Evolutionary conservation across 139 green algal species (phyloP).

Genomic region (Zygnema cylindricum): DNA sequence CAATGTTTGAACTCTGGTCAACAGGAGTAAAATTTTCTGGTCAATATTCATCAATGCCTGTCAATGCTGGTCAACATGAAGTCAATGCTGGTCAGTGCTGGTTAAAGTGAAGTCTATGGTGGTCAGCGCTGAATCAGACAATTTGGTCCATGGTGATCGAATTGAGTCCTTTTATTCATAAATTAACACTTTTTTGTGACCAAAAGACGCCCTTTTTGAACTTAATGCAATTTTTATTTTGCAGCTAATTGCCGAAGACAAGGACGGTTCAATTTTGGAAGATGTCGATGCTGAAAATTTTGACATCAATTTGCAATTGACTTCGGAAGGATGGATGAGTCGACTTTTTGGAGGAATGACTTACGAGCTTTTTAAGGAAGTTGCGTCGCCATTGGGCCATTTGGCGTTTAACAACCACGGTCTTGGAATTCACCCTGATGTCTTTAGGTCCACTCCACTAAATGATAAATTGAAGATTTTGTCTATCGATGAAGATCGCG

Average conservation of each 20-base stretch:
- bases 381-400: too few species aligned
- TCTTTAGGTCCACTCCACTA: conserved; percentile 18
- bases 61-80: too few species aligned
- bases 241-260: conserved; percentile 34
- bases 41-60: too few species aligned
- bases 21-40: too few species aligned
- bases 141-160: not conserved
- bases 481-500: conserved; percentile 46
- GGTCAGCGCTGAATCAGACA: not conserved
- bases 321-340: conserved; percentile 31
- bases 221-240: too few species aligned
- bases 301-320: conserved; percentile 48
- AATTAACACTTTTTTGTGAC: too few species aligned
- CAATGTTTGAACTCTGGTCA: too few species aligned
- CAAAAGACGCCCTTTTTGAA: too few species aligned
- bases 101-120: too few species aligned
- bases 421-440: conserved; percentile 42
- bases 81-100: too few species aligned
- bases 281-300: conserved; percentile 50
- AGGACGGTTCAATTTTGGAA: not conserved
- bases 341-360: conserved; percentile 35
- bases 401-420: conserved; percentile 59
- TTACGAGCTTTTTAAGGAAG: conserved; percentile 49
- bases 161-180: too few species aligned
- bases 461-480: conserved; percentile 36